These are phyloP conservation scores for Phytophthora brassicae DNA, from an alignment of 352 stramenopile species.

Conservation along the genomic window DNA sequence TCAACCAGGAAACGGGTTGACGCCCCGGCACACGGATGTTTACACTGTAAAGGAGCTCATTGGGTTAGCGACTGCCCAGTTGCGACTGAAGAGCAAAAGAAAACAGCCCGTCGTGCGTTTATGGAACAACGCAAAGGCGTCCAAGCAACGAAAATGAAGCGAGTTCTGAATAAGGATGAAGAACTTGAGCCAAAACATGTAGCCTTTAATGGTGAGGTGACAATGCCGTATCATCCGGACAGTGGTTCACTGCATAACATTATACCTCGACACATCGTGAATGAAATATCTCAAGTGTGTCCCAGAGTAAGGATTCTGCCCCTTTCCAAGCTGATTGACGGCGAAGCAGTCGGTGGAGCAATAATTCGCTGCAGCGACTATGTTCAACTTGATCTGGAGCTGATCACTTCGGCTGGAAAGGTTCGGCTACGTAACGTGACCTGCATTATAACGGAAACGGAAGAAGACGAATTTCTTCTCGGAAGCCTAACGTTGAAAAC, in stretches of 20 bases:
- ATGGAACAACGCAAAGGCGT: neutral
- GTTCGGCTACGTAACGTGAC: neutral
- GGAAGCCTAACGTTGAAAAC: neutral
- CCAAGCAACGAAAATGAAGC: slow-evolving; percentile 9
- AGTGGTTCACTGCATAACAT: slow-evolving; percentile 2
- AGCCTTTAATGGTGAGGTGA: slow-evolving; percentile 5
- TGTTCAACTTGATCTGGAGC: neutral
- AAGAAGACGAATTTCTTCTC: neutral
- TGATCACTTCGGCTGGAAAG: neutral
- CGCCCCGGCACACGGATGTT: neutral
- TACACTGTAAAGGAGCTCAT: neutral
- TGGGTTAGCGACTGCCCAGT: slow-evolving; percentile 4
- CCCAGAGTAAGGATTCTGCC: neutral
- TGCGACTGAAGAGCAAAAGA: slow-evolving; percentile 8
- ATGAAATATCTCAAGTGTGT: neutral
- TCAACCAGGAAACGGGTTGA: neutral
- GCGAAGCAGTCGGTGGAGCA: slow-evolving; percentile 1
- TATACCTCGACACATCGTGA: neutral
- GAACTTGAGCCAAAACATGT: neutral
- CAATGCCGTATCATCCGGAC: neutral
- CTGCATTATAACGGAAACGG: slow-evolving; percentile 7
- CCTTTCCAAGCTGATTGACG: neutral
- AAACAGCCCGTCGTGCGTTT: neutral
- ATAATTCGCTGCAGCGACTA: neutral
- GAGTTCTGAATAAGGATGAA: neutral